Base-by-base conservation (phyloP, 176 grass and related monocot genomes). In the Carex myosuroides region DNA sequence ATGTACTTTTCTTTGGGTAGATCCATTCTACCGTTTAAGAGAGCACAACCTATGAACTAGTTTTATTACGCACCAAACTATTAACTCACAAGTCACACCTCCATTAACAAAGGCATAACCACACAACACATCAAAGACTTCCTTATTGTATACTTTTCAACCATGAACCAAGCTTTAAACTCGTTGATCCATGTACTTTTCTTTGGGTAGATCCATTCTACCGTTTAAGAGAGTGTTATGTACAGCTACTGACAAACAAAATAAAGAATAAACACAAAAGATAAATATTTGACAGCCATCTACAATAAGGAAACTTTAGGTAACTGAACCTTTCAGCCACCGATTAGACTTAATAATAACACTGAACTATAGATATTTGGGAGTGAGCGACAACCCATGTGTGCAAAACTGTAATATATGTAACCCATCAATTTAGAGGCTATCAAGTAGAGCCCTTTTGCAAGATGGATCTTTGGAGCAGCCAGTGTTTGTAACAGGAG, bases 401-500 rank as follows among this genome's bases (percentile, higher is more conserved):
- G 37, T 39, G 37, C 37, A 39, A 39, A 39, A 39, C 37, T 39
- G 37, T 39, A 39, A 5, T 50, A 16, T 41, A 82, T 13, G 52
- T 68, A 67, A 82, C 64, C 48, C 11, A 1, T 24, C 3, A 52
- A 66, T 54, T 89, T 81, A 92, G 72, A 94, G 91, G 88, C 84
- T 94, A 88, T 91, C 91, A 86, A 94, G 90, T 88, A 99, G 97
- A 91, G 85, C 91, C 88, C 91, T 96, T 92, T 96, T 96, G 91
- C 93, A 99, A 68, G 93, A 88, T 68, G 93, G 93, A 64, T 92
- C 89, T 81, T 94, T 87, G 86, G 93, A 89, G 81, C 85, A 66
- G 7, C 91, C 85, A 65, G 79, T 76, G 75, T 62, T 92, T 41
- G 85, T 70, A 52, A 52, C 89, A 22, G 93, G 91, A 55, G 93